Evolutionary conservation across 176 grass and related monocot genomes (phyloP).

Genomic region (Areca catechu): DNA sequence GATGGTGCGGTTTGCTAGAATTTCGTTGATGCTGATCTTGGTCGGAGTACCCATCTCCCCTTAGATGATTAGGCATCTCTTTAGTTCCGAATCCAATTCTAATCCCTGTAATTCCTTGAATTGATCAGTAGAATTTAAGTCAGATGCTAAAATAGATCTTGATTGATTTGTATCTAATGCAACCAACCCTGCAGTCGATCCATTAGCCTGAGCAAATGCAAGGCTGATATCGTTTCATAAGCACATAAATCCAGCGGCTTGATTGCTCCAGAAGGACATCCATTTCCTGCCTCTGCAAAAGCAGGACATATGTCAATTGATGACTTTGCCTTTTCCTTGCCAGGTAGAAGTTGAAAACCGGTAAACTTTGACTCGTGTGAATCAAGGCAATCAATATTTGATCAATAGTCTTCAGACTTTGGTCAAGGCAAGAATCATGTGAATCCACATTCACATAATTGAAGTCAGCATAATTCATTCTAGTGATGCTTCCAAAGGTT

Average conservation of each 20-base stretch:
- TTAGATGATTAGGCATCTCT: slow-evolving; percentile 14
- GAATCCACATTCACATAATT: slow-evolving; percentile 9
- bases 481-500: slow-evolving; percentile 29
- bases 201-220: slow-evolving; percentile 54
- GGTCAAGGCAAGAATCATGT: neutral
- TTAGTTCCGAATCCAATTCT: slow-evolving; percentile 13
- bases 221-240: slow-evolving; percentile 42
- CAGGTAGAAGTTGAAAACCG: neutral
- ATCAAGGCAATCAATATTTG: neutral
- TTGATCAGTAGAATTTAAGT: slow-evolving; percentile 15
- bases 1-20: slow-evolving; percentile 35
- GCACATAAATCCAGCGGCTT: slow-evolving; percentile 18
- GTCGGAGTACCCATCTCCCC: slow-evolving; percentile 22
- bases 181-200: slow-evolving; percentile 31
- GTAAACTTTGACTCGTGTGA: neutral
- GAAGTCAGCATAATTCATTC: slow-evolving; percentile 13
- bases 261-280: slow-evolving; percentile 23
- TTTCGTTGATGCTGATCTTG: slow-evolving; percentile 25
- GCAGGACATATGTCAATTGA: neutral
- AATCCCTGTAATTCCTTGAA: slow-evolving; percentile 22
- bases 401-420: neutral
- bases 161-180: slow-evolving; percentile 19
- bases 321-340: neutral
- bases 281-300: slow-evolving; percentile 24
- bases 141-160: slow-evolving; percentile 18